Percentiles rank a stretch among this genome's conserved stretches.
Conservation (phyloP, 2,329 filamentous ascomycete species). For the Trichoderma lentiforme region DNA sequence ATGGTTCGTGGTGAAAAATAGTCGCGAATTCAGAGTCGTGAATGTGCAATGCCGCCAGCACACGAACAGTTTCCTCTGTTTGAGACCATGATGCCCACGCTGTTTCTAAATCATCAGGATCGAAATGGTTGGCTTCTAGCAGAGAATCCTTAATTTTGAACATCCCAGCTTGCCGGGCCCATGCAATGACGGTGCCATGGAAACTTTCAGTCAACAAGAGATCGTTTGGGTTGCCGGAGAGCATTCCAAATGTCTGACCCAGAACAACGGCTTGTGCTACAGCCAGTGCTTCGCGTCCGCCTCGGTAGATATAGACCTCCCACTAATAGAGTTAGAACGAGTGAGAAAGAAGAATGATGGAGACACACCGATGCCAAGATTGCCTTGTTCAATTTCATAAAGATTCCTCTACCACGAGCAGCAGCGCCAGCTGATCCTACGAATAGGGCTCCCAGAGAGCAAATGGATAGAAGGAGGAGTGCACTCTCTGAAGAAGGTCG, state of each 20-base stretch:
- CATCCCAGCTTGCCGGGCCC: constrained; percentile 20
- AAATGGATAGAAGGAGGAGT: constrained; percentile 35
- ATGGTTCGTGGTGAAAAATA: background rate
- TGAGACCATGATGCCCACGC: background rate
- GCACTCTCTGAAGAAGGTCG: constrained; percentile 28
- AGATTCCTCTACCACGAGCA: constrained; percentile 24
- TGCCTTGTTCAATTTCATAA: constrained; percentile 20
- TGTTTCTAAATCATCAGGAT: background rate
- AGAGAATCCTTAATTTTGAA: constrained; percentile 5
- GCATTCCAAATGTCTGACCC: constrained; percentile 21
- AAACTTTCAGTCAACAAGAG: constrained; percentile 19
- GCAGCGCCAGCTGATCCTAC: constrained; percentile 31
- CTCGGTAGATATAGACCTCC: constrained; percentile 3
- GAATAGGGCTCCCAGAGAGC: constrained; percentile 36
- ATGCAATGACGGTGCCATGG: constrained; percentile 21
- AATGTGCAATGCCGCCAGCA: background rate
- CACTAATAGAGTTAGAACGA: background rate
- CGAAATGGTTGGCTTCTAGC: background rate
- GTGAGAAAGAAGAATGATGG: background rate
- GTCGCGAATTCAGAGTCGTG: background rate
- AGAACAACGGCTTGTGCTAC: constrained; percentile 16
- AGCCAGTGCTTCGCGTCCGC: constrained; percentile 6
- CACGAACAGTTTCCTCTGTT: background rate
- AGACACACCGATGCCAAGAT: constrained; percentile 19
- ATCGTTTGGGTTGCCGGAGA: constrained; percentile 18